phyloP scores from a whole-genome alignment of 75 land plant genomes.

The Gnetum montanum region DNA sequence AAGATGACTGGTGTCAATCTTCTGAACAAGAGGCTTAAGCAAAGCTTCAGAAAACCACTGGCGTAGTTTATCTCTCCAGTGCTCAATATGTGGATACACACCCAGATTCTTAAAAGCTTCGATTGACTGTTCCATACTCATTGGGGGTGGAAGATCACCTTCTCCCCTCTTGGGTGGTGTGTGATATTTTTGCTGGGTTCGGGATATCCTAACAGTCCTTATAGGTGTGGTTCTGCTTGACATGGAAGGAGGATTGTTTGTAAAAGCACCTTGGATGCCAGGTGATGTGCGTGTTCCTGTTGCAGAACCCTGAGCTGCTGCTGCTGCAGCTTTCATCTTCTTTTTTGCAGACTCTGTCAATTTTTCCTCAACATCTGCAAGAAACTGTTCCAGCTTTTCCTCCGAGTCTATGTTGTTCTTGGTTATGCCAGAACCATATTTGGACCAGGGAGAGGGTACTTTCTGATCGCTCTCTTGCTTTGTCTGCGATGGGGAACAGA shows the following conservation, averaged over 20 bases:
- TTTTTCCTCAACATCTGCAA: slow-evolving; percentile 76
- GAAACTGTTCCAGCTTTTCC: slow-evolving; percentile 65
- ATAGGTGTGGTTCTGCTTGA: slow-evolving; percentile 67
- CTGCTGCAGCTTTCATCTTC: slow-evolving; percentile 16
- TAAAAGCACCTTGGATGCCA: slow-evolving; percentile 40
- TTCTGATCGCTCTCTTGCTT: slow-evolving; percentile 21
- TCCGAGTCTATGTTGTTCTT: slow-evolving; percentile 72
- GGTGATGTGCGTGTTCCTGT: slow-evolving; percentile 64
- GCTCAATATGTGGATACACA: slow-evolving; percentile 82
- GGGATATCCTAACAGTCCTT: slow-evolving; percentile 92
- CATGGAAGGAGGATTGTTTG: slow-evolving; percentile 28
- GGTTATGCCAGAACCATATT: slow-evolving; percentile 20
- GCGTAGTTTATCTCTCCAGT: slow-evolving; percentile 88
- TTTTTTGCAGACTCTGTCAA: slow-evolving; percentile 54
- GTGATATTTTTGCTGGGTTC: slow-evolving; percentile 61
- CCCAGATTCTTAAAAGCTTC: slow-evolving; percentile 71
- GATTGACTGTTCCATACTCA: slow-evolving; percentile 70
- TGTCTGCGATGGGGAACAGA: slow-evolving; percentile 23
- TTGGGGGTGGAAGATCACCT: slow-evolving; percentile 72
- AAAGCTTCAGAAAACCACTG: slow-evolving; percentile 92
- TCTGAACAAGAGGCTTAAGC: slow-evolving; percentile 70
- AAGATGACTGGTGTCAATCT: slow-evolving; percentile 79
- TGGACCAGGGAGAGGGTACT: slow-evolving; percentile 50
- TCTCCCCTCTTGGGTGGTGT: slow-evolving; percentile 93
- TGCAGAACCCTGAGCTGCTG: slow-evolving; percentile 14